These are phyloP conservation scores for Pugionium cornutum DNA, from an alignment of 345 rosid species.

Conservation along the genomic window DNA sequence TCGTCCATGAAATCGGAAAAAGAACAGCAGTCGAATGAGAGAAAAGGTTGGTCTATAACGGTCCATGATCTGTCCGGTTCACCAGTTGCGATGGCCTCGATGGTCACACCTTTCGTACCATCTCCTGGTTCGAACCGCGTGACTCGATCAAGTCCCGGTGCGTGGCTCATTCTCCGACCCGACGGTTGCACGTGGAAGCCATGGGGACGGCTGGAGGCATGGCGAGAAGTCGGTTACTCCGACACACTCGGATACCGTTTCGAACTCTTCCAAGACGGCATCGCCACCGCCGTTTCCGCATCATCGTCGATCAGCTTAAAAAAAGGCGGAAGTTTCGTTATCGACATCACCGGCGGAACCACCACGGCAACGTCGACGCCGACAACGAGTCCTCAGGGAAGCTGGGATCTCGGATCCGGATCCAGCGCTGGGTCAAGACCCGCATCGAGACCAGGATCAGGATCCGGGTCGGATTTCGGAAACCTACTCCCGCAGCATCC, in stretches of 20 bases:
- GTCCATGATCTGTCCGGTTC: constrained; percentile 96
- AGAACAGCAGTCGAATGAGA: constrained; percentile 60
- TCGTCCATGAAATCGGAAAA: constrained; percentile 59
- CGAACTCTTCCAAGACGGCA: constrained; percentile 69
- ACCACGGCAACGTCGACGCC: constrained; percentile 59
- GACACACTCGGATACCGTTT: constrained; percentile 74
- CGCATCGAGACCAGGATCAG: constrained; percentile 79
- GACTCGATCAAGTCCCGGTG: constrained; percentile 81
- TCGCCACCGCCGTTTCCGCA: constrained; percentile 43
- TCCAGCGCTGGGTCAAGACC: constrained; percentile 54
- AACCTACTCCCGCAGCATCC: constrained; percentile 34
- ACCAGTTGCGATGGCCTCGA: constrained; percentile 94
- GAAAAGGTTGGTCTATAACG: constrained; percentile 93
- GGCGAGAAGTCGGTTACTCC: constrained; percentile 66
- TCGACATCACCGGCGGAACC: constrained; percentile 62
- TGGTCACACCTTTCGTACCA: constrained; percentile 96
- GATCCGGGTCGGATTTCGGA: constrained; percentile 74
- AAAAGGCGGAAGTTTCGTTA: constrained; percentile 72
- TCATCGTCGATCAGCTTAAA: constrained; percentile 59
- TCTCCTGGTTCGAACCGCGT: constrained; percentile 86
- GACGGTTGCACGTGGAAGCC: constrained; percentile 84
- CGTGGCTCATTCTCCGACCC: constrained; percentile 92
- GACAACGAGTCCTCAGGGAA: constrained; percentile 67
- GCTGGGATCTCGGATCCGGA: constrained; percentile 73
- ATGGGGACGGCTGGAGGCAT: constrained; percentile 93